Base-by-base conservation (phyloP, 176 grass and related monocot genomes). In the Canna indica region DNA sequence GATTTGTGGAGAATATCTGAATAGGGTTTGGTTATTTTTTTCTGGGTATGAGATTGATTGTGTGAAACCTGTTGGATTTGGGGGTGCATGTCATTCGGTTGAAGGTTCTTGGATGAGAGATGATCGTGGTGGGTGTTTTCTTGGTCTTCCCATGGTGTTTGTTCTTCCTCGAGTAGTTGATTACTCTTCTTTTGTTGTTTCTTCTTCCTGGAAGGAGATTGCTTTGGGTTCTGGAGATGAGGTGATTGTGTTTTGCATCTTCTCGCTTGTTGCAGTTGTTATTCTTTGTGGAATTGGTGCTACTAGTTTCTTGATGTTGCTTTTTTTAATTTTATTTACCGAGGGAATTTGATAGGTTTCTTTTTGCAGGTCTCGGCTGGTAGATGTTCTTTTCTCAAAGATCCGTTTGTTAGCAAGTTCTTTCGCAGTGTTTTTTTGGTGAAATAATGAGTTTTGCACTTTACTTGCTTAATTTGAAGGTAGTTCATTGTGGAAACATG, bases 51-150 rank as follows among this genome's bases (percentile, higher is more conserved):
- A 38, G 63, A 38, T 62, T 12, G 63, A 66, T 66, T 39, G 13
- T 66, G 34, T 66, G 63, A 41, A 66, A 39, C 34, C 11, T 66
- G 63, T 66, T 36, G 20, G 63, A 39, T 66, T 66, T 38, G 5
- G 11, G 13, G 22, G 17, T 66, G 35, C 63, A 66, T 66, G 63
- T 14, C 63, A 38, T 24, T 39, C 7, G 35, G 63, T 41, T 38
- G 63, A 1, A 6, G 63, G 34, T n/a, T 22, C 35, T 66, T 66
- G 18, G 20, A n/a, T 1, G 29, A 22, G 15, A 16, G 30, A 25
- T 18, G 15, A 33, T 32, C 33, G 30, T 63, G 13, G 32, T 33
- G 3, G 35, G 24, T 66, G 5, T 11, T 66, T 66, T 62, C 13
- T n/a, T 35, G 63, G 15, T 66, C 33, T 66, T 66, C 35, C 39